A percentile compares a stretch with the other conserved stretches of the same genome.
These are phyloP conservation scores for Aspergillus caelatus DNA, from an alignment of 2,329 filamentous ascomycete genomes.

Conservation along the genomic window DNA sequence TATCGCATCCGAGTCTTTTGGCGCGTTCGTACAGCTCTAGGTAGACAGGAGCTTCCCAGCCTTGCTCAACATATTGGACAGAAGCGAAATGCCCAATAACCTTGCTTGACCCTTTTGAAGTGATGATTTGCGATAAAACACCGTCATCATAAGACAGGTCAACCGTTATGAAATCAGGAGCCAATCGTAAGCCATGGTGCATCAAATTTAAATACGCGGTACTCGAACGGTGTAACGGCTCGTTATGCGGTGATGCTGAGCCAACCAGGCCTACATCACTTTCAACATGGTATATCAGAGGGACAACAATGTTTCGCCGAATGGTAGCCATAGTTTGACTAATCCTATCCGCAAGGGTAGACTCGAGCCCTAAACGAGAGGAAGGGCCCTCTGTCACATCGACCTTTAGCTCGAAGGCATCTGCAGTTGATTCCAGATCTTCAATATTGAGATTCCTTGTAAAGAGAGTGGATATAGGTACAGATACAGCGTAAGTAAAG, in stretches of 20 bases:
- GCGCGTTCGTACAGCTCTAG: constrained; percentile 62
- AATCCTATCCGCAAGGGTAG: constrained; percentile 52
- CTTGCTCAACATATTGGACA: constrained; percentile 42
- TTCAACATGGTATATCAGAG: constrained; percentile 59
- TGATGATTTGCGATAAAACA: constrained; percentile 54
- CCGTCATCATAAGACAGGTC: constrained; percentile 61
- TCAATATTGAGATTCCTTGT: constrained; percentile 61
- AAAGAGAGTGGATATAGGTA: constrained; percentile 62
- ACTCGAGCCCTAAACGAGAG: constrained; percentile 35
- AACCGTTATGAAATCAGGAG: constrained; percentile 65
- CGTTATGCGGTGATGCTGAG: constrained; percentile 27
- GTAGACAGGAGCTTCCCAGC: constrained; percentile 63
- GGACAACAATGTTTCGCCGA: constrained; percentile 64
- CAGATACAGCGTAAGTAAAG: constrained; percentile 69
- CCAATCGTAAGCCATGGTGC: constrained; percentile 62
- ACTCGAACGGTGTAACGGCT: constrained; percentile 28
- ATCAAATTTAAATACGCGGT: constrained; percentile 59
- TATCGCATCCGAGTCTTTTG: constrained; percentile 60
- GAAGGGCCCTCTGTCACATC: constrained; percentile 37
- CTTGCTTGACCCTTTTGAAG: constrained; percentile 58
- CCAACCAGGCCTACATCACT: constrained; percentile 23
- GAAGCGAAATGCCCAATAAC: constrained; percentile 62
- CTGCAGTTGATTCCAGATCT: constrained; percentile 66
- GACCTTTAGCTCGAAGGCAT: constrained; percentile 67
- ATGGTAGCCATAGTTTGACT: constrained; percentile 63